Percentiles rank a stretch among this genome's conserved stretches.
phyloP scores from a whole-genome alignment of 257 asterid species.

The Plantago major region DNA sequence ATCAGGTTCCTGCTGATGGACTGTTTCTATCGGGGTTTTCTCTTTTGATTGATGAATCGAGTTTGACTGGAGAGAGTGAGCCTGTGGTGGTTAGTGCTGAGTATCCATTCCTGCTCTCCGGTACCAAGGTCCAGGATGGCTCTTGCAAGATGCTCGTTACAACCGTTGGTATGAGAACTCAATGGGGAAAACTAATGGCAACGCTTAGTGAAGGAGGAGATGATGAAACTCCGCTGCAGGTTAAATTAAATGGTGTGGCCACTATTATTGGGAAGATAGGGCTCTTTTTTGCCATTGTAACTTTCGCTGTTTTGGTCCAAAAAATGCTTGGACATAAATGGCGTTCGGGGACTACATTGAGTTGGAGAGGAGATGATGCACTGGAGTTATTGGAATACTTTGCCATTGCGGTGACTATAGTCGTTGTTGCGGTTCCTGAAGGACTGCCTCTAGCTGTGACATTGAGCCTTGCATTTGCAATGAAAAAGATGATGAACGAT shows the following conservation, averaged over 20 bases:
- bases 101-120: constrained; percentile 73
- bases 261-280: constrained; percentile 96
- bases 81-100: constrained; percentile 59
- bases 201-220: constrained; percentile 93
- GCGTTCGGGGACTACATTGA: constrained; percentile 39
- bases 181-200: constrained; percentile 93
- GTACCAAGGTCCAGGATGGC: constrained; percentile 94
- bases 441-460: constrained; percentile 96
- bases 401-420: constrained; percentile 89
- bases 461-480: constrained; percentile 82
- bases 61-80: constrained; percentile 92
- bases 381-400: constrained; percentile 72
- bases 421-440: constrained; percentile 96
- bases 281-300: constrained; percentile 76
- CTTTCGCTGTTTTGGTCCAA: constrained; percentile 76
- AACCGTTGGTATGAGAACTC: constrained; percentile 96
- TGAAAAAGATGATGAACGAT: constrained; percentile 96
- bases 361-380: constrained; percentile 72
- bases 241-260: constrained; percentile 91
- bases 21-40: constrained; percentile 82
- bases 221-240: constrained; percentile 87
- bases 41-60: constrained; percentile 73
- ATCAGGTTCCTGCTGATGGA: constrained; percentile 96
- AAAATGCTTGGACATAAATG: constrained; percentile 62
- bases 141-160: constrained; percentile 92